Conservation (phyloP, 1,284 basidiomycete genomes). For the Cutaneotrichosporon dermatis region DNA sequence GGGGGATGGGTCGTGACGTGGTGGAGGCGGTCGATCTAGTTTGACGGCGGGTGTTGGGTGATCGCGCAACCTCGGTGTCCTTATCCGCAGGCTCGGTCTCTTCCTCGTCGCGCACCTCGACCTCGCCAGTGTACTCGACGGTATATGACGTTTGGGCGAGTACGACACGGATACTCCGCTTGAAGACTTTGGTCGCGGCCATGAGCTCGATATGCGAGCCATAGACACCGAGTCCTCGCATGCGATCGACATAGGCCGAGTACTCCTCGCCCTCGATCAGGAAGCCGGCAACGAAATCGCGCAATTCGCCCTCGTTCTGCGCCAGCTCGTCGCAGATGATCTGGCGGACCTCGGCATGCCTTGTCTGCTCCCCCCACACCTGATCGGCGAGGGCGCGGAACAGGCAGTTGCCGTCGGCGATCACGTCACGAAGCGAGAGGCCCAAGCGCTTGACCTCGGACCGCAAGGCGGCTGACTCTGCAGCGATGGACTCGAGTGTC, state of each 20-base stretch:
- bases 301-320: constrained; percentile 29
- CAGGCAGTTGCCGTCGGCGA: constrained; percentile 45
- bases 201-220: constrained; percentile 42
- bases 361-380: constrained; percentile 38
- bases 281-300: constrained; percentile 35
- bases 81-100: not conserved
- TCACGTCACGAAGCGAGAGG: constrained; percentile 36
- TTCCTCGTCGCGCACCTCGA: not conserved
- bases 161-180: constrained; percentile 38
- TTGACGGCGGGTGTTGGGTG: constrained; percentile 7
- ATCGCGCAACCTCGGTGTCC: not conserved
- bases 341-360: constrained; percentile 37
- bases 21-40: constrained; percentile 16
- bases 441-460: constrained; percentile 29
- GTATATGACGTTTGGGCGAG: constrained; percentile 38
- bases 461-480: constrained; percentile 25
- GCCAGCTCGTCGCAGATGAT: constrained; percentile 43
- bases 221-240: constrained; percentile 38
- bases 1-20: constrained; percentile 20
- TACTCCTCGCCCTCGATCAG: constrained; percentile 37
- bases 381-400: constrained; percentile 42
- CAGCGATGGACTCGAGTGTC: constrained; percentile 23
- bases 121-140: constrained; percentile 24
- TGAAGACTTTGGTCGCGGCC: constrained; percentile 39
- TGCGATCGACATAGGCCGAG: constrained; percentile 35